A percentile compares a stretch with the other conserved stretches of the same genome.
Conservation (phyloP, 2,329 filamentous ascomycete species). For the Aspergillus niger region DNA sequence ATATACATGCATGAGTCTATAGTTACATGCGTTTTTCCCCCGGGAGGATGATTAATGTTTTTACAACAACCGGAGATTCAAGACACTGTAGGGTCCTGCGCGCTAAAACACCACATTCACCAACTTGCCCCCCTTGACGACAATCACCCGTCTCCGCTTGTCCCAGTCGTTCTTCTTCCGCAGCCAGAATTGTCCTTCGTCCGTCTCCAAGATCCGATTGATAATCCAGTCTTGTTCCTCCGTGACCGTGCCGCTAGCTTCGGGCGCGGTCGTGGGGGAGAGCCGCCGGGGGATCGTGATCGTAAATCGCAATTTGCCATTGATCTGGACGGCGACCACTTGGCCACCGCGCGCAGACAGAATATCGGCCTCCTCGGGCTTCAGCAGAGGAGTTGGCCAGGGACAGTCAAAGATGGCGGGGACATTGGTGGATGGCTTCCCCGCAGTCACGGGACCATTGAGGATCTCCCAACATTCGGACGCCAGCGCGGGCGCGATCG, state of each 20-base stretch:
- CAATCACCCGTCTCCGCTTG: slow-evolving; percentile 64
- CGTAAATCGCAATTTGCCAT: slow-evolving; percentile 73
- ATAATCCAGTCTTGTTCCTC: slow-evolving; percentile 63
- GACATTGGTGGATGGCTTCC: slow-evolving; percentile 5
- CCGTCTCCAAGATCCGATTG: slow-evolving; percentile 60
- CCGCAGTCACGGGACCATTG: slow-evolving; percentile 26
- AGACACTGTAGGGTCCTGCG: neutral
- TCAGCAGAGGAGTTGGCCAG: slow-evolving; percentile 60
- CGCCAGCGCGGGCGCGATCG: slow-evolving; percentile 76
- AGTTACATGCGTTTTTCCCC: neutral
- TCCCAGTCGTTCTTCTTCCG: slow-evolving; percentile 52
- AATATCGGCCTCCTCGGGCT: slow-evolving; percentile 41
- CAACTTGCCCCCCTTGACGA: slow-evolving; percentile 66
- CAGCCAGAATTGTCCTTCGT: slow-evolving; percentile 62
- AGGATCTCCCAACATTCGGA: slow-evolving; percentile 77
- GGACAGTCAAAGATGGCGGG: slow-evolving; percentile 48
- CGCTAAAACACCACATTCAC: slow-evolving; percentile 70
- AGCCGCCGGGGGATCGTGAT: slow-evolving; percentile 63
- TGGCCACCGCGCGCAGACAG: slow-evolving; percentile 54
- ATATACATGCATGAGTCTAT: slow-evolving; percentile 8
- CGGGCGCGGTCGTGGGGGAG: slow-evolving; percentile 33
- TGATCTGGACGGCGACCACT: slow-evolving; percentile 69
- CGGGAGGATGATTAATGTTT: neutral
- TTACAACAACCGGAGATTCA: neutral
- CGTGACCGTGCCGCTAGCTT: slow-evolving; percentile 17